Evolutionary conservation across 1,139 yeast species (phyloP).

Genomic region (Yamadazyma conglobata): DNA sequence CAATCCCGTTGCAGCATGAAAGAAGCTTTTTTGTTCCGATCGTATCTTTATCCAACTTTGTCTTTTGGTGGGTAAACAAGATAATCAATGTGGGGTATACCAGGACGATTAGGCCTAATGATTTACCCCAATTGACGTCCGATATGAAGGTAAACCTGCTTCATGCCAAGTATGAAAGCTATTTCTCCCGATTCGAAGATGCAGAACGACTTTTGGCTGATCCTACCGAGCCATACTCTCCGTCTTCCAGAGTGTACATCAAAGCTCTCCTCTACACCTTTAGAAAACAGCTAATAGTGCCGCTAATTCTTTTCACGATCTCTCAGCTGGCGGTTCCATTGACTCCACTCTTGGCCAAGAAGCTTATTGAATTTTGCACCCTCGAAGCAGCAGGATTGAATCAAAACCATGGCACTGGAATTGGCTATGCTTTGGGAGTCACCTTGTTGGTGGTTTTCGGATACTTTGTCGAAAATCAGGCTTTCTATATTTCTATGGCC

Average conservation of each 20-base stretch:
- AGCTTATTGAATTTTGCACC: conserved; percentile 29
- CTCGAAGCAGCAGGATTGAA: conserved; percentile 21
- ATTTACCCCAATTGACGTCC: conserved; percentile 52
- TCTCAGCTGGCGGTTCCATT: conserved; percentile 19
- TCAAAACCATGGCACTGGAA: conserved; percentile 25
- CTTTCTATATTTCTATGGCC: conserved; percentile 24
- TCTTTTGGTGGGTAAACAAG: conserved; percentile 62
- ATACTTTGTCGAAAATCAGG: conserved; percentile 23
- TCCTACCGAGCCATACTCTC: neutral
- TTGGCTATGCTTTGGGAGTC: conserved; percentile 38
- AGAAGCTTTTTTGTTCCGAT: conserved; percentile 28
- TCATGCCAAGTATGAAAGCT: conserved; percentile 26
- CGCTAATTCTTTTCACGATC: conserved; percentile 20
- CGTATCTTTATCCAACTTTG: conserved; percentile 17
- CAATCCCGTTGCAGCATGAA: conserved; percentile 52
- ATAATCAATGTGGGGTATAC: conserved; percentile 60
- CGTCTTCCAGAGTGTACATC: conserved; percentile 8
- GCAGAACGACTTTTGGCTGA: neutral
- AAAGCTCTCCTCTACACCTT: conserved; percentile 27
- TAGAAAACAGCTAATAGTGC: conserved; percentile 21
- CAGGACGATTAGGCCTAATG: conserved; percentile 62
- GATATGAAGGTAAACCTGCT: conserved; percentile 49
- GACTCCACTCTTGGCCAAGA: conserved; percentile 28
- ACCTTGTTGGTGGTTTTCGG: conserved; percentile 23
- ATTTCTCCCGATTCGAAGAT: conserved; percentile 22